These are phyloP conservation scores for Cryptococcus sp. DNA, from an alignment of 1,284 basidiomycete species.

Conservation along the genomic window DNA sequence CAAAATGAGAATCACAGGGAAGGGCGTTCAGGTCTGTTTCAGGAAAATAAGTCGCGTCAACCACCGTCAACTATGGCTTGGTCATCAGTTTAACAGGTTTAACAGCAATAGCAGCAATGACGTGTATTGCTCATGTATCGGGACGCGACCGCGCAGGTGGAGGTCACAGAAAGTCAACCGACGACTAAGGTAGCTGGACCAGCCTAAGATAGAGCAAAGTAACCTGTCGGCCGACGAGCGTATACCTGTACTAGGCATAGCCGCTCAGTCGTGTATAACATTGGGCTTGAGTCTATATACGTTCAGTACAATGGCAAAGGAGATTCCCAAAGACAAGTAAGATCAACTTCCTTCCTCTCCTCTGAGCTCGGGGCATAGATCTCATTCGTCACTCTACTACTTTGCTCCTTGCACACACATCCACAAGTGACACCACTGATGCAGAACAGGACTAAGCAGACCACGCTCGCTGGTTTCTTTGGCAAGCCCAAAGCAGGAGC, in stretches of 20 bases:
- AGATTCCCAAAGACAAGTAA: too few relatives aligned
- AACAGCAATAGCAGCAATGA: neutral
- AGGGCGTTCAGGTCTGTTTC: too few relatives aligned
- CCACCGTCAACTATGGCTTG: neutral
- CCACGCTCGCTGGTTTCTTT: constrained; percentile 49
- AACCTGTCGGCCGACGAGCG: too few relatives aligned
- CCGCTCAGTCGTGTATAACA: too few relatives aligned
- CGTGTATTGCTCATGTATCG: neutral
- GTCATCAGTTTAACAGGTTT: neutral
- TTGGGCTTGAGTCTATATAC: too few relatives aligned
- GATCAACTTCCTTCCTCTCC: neutral
- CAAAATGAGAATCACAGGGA: too few relatives aligned
- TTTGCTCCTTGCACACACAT: neutral
- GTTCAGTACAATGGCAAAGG: too few relatives aligned
- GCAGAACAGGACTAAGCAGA: constrained; percentile 35
- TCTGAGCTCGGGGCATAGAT: neutral
- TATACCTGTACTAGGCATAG: too few relatives aligned
- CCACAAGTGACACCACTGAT: neutral
- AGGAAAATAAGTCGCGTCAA: constrained; percentile 11
- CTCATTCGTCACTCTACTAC: neutral
- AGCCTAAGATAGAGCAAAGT: neutral
- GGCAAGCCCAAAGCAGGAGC: constrained; percentile 35
- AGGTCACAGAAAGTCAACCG: neutral
- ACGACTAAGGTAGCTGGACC: neutral
- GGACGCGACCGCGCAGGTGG: neutral